Percentiles rank a stretch among this genome's conserved stretches.
Evolutionary conservation across 768 basidiomycete species (phyloP).

Genomic region (Lactarius psammicola): DNA sequence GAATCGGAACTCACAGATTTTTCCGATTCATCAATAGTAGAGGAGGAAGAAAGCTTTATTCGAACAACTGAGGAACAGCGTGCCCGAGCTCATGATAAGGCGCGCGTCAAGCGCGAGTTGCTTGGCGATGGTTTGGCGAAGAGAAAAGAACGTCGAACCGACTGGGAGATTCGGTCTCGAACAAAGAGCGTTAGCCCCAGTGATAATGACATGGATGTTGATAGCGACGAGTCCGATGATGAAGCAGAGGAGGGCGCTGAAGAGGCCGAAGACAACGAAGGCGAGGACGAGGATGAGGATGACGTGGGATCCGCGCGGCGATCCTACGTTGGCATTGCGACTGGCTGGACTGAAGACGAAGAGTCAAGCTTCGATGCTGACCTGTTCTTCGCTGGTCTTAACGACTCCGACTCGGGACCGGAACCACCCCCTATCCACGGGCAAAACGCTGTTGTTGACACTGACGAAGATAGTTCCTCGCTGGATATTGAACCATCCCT

Average conservation of each 20-base stretch:
- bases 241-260: slow-evolving; percentile 52
- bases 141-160: slow-evolving; percentile 36
- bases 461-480: slow-evolving; percentile 37
- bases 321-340: slow-evolving; percentile 62
- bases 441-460: slow-evolving; percentile 35
- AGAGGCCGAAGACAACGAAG: slow-evolving; percentile 52
- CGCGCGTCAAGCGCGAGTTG: slow-evolving; percentile 60
- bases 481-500: slow-evolving; percentile 11
- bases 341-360: slow-evolving; percentile 76
- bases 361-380: slow-evolving; percentile 82
- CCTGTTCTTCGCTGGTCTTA: slow-evolving; percentile 77
- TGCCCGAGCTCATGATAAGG: slow-evolving; percentile 37
- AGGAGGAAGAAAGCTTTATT: slow-evolving; percentile 28
- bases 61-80: slow-evolving; percentile 26
- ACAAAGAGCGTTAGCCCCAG: slow-evolving; percentile 36
- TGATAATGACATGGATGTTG: slow-evolving; percentile 64
- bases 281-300: slow-evolving; percentile 36
- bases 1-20: slow-evolving; percentile 25
- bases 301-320: slow-evolving; percentile 34
- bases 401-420: slow-evolving; percentile 47
- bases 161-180: slow-evolving; percentile 28
- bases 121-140: slow-evolving; percentile 47
- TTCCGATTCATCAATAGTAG: slow-evolving; percentile 27
- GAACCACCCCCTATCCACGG: slow-evolving; percentile 37
- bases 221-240: slow-evolving; percentile 54